Evolutionary conservation across 768 basidiomycete genomes (phyloP).

Genomic region (Mycena filopes): DNA sequence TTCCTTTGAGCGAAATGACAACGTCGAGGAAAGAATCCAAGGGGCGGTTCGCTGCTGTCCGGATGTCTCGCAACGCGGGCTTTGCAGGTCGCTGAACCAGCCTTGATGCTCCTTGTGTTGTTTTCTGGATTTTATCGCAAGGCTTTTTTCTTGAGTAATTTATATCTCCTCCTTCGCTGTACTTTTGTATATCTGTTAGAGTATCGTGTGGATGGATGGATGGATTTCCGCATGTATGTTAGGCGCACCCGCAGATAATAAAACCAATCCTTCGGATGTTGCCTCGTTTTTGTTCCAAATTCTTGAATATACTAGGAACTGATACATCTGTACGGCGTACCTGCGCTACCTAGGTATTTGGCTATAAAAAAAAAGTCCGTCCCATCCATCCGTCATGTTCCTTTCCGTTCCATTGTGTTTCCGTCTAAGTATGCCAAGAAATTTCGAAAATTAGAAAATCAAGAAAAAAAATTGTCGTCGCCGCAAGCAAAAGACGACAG

Average conservation of each 20-base stretch:
- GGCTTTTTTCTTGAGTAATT: conserved; percentile 11
- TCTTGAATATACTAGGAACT: conserved; percentile 9
- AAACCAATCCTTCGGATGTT: not conserved
- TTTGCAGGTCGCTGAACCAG: conserved; percentile 53
- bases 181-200: conserved; percentile 18
- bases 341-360: conserved; percentile 21
- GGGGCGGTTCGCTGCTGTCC: conserved; percentile 36
- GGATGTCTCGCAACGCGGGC: conserved; percentile 48
- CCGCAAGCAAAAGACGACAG: not conserved
- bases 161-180: conserved; percentile 24
- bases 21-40: conserved; percentile 35
- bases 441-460: not conserved
- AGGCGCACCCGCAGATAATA: not conserved
- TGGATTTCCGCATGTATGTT: conserved; percentile 17
- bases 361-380: conserved; percentile 16
- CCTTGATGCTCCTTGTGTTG: not conserved
- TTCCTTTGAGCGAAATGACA: conserved; percentile 65
- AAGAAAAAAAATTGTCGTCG: conserved; percentile 2
- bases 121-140: conserved; percentile 1
- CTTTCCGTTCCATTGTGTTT: conserved; percentile 1
- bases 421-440: conserved; percentile 16
- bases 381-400: conserved; percentile 9
- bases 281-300: not conserved
- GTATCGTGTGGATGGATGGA: not conserved
- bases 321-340: conserved; percentile 14